Conservation (phyloP, 768 basidiomycete genomes). For the Boletus barrowsii region DNA sequence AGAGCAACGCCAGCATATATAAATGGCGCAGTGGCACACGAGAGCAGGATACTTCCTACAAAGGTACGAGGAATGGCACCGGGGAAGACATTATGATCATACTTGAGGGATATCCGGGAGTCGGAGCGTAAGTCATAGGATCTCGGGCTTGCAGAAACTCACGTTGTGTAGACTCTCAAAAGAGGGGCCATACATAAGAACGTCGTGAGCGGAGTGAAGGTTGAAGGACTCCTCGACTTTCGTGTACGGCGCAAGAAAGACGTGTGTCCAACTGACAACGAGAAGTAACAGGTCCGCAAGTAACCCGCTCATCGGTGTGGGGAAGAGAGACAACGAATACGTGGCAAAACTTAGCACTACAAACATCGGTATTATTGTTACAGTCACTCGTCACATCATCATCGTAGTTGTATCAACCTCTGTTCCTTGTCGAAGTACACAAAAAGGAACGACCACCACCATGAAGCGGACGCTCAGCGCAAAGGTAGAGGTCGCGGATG, state of each 20-base stretch:
- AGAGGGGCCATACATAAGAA: slow-evolving; percentile 69
- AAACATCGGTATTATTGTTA: no score
- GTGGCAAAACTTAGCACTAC: no score
- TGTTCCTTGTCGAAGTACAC: slow-evolving; percentile 52
- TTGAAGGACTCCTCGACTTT: slow-evolving; percentile 99
- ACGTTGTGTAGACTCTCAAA: slow-evolving; percentile 46
- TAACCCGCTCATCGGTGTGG: slow-evolving; percentile 15
- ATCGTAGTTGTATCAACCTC: slow-evolving; percentile 53
- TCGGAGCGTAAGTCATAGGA: slow-evolving; percentile 8
- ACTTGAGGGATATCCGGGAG: slow-evolving; percentile 43
- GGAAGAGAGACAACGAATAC: neutral
- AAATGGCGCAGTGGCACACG: slow-evolving; percentile 51
- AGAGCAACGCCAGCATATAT: slow-evolving; percentile 40
- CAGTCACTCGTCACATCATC: no score
- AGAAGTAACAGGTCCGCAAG: slow-evolving; percentile 52
- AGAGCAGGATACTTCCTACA: slow-evolving; percentile 69
- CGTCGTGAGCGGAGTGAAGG: slow-evolving; percentile 87
- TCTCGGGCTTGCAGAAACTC: slow-evolving; percentile 22
- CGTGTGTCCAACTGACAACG: slow-evolving; percentile 56
- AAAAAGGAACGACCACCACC: slow-evolving; percentile 53
- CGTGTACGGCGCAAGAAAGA: slow-evolving; percentile 79
- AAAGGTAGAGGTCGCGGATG: slow-evolving; percentile 38
- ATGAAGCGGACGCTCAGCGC: slow-evolving; percentile 36
- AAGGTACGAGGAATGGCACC: slow-evolving; percentile 91
- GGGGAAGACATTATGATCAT: slow-evolving; percentile 86